A percentile compares a stretch with the other conserved stretches of the same genome.
Conservation (phyloP, 768 basidiomycete genomes). For the Lactarius tabidus region DNA sequence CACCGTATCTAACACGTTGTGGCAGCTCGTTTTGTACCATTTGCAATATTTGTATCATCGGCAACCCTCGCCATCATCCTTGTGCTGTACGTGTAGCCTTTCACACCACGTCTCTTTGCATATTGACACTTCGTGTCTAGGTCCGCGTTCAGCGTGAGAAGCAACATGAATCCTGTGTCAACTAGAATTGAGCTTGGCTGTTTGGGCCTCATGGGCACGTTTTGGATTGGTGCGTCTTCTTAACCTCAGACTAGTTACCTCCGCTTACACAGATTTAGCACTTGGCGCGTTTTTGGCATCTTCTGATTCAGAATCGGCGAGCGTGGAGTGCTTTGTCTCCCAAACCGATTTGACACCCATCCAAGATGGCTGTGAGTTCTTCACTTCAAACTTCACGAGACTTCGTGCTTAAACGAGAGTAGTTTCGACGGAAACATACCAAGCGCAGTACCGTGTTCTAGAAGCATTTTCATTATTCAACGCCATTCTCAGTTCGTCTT, state of each 20-base stretch:
- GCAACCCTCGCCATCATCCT: conserved; percentile 65
- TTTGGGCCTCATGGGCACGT: conserved; percentile 64
- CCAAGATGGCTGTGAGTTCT: conserved; percentile 59
- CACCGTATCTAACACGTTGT: conserved; percentile 6
- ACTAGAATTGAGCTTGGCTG: conserved; percentile 72
- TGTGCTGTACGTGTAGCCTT: conserved; percentile 49
- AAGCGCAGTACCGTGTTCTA: conserved; percentile 83
- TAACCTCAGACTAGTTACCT: neutral
- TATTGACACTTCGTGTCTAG: conserved; percentile 35
- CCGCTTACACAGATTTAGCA: conserved; percentile 40
- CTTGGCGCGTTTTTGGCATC: conserved; percentile 69
- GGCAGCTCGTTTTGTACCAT: conserved; percentile 81
- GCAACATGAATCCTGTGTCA: conserved; percentile 71
- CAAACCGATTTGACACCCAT: conserved; percentile 48
- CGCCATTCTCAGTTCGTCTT: conserved; percentile 56
- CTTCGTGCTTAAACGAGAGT: neutral
- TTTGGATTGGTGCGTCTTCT: conserved; percentile 66
- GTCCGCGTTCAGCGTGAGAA: conserved; percentile 58
- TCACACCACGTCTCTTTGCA: conserved; percentile 4
- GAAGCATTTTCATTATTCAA: conserved; percentile 80
- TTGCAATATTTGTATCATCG: conserved; percentile 75
- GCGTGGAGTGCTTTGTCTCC: conserved; percentile 77
- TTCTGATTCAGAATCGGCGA: conserved; percentile 73
- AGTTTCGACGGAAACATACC: conserved; percentile 85
- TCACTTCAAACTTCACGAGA: neutral